Evolutionary conservation across 768 basidiomycete species (phyloP), one percentile per base, ranked within the genome.

Genomic region (Postia placenta): DNA sequence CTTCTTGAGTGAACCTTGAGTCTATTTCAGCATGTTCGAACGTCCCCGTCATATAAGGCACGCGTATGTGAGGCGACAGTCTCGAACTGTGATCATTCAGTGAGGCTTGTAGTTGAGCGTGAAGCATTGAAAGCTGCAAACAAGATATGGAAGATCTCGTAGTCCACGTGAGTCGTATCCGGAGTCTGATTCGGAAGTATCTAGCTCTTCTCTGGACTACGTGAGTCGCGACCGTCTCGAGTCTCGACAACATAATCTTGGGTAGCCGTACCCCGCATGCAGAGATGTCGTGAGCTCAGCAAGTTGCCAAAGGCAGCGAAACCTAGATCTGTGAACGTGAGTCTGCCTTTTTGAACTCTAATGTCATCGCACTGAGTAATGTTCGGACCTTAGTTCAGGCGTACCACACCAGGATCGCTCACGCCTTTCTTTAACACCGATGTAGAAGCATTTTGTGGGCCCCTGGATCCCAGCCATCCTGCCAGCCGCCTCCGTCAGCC

Each of bases 321-420:
- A 0, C 14, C 66, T 47, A 67, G 60, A 24, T 70, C 69, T 4
- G 51, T 75, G 11, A 62, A 68, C 42, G 74, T 74, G 19, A 37
- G 69, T 51, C 20, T 20, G 33, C 12, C n/a, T n/a, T 12, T 41
- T 39, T 26, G 20, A 27, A 12, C 28, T 36, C 4, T n/a, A n/a
- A 12, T 20, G 6, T 9, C 3, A 15, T 45, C 7, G 38, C 38
- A 14, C 47, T 27, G 24, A 14, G 19, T 36, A n/a, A n/a, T 33
- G 40, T 42, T 28, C 26, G 6, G 17, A 14, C 25, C 33, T 5
- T 42, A 76, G 75, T 74, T 71, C 56, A 67, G 65, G 22, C 58
- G 65, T 35, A 72, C 73, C 47, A 71, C 67, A 3, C 74, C 72
- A 0, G 76, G 74, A 7, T 62, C 65, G 15, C 17, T 54, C 17